Evolutionary conservation across 495 filamentous ascomycete genomes (phyloP), one percentile per base, ranked within the genome.

Genomic region (Rusavskia elegans): DNA sequence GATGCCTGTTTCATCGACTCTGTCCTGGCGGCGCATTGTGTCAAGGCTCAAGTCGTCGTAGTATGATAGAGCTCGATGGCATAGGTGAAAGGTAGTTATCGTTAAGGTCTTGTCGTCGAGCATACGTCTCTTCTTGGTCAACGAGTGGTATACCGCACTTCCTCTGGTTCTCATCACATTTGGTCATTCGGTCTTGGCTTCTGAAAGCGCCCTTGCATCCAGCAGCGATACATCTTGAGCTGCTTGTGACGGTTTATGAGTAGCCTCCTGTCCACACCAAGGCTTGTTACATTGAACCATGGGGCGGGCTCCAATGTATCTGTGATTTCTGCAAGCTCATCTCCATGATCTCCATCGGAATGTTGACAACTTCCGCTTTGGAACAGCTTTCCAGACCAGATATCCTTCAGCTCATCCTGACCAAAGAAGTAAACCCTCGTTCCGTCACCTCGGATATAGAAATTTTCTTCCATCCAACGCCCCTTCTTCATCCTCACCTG

Each of bases 371-470:
- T 40, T 7, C 39, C 39, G 32, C 32, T 42, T 17, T 42, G 40
- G n/a, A 42, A 42, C 8, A 21, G 13, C 51, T 35, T 16, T 17
- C 61, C 63, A 5, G 63, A 68, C 84, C 90, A 98, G 51, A 96
- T 89, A 36, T 77, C 61, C 35, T 74, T 71, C 55, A 98, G 67
- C 65, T 98, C 82, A 23, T 88, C 81, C 64, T 80, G 73, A 32
- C 94, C 88, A 60, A 98, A 97, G 66, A 98, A 98, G 65, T 96
- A 98, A 7, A 98, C 92, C 21, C 92, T 80, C 8, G 92, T 98
- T 4, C 92, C 92, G 62, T 98, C 92, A 5, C 92, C 92, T 13
- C 92, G 73, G 35, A 95, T 82, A 66, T 98, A 98, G 57, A 97
- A 98, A 62, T 95, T 97, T 70, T 96, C 92, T 49, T 83, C 84